Evolutionary conservation across 1,284 basidiomycete genomes (phyloP).

Genomic region (Ustilago lituana): DNA sequence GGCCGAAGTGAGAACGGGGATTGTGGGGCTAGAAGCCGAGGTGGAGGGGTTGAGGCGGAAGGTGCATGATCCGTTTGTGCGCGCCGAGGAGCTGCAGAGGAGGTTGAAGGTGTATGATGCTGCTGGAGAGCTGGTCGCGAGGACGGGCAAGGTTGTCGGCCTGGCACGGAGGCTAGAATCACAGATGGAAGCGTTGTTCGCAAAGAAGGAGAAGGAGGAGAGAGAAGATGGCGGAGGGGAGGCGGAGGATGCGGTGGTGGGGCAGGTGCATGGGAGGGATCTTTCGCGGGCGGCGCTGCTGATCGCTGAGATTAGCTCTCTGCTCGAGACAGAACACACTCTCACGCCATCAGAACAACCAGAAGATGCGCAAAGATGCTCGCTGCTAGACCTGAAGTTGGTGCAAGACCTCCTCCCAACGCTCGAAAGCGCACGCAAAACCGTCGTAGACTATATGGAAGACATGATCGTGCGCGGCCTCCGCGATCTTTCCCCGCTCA

Average conservation of each 20-base stretch:
- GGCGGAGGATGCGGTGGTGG: slow-evolving; percentile 40
- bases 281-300: slow-evolving; percentile 47
- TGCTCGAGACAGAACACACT: slow-evolving; percentile 4
- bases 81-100: slow-evolving; percentile 14
- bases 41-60: slow-evolving; percentile 10
- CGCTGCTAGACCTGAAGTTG: slow-evolving; percentile 35
- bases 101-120: slow-evolving; percentile 16
- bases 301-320: slow-evolving; percentile 34
- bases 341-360: too few relatives aligned
- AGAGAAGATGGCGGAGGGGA: slow-evolving; percentile 5
- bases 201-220: slow-evolving; percentile 4
- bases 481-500: slow-evolving; percentile 67
- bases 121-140: slow-evolving; percentile 30
- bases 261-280: slow-evolving; percentile 41
- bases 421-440: slow-evolving; percentile 37
- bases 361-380: too few relatives aligned
- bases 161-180: slow-evolving; percentile 42
- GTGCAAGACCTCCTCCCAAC: slow-evolving; percentile 36
- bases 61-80: slow-evolving; percentile 29
- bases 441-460: slow-evolving; percentile 57
- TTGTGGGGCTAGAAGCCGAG: slow-evolving; percentile 18
- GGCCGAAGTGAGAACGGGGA: slow-evolving; percentile 5
- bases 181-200: slow-evolving; percentile 47
- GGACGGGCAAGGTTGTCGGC: slow-evolving; percentile 25
- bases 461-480: slow-evolving; percentile 59